A percentile compares a stretch with the other conserved stretches of the same genome.
phyloP scores from a whole-genome alignment of 352 stramenopile species.

The Phytophthora capsici region DNA sequence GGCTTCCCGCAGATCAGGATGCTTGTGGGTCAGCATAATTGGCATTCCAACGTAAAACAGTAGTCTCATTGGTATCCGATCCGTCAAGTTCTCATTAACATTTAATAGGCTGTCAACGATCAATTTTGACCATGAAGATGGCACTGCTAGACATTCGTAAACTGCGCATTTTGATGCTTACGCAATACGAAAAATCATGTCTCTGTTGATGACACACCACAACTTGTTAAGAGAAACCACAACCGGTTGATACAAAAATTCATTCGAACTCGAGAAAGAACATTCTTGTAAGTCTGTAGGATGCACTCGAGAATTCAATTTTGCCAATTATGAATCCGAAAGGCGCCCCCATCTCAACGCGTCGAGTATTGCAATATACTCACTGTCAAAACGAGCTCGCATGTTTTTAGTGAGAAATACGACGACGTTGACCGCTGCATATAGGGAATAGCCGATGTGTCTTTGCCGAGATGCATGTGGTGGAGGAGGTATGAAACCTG shows the following conservation, averaged over 20 bases:
- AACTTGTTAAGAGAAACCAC: conserved; percentile 7
- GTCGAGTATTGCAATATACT: conserved; percentile 7
- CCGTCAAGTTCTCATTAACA: neutral
- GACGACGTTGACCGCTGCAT: neutral
- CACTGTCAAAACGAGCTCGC: conserved; percentile 2
- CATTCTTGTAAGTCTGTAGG: neutral
- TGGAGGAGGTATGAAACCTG: conserved; percentile 3
- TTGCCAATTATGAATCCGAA: neutral
- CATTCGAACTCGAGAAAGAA: too few species aligned
- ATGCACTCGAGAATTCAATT: conserved; percentile 6
- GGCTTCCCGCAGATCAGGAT: neutral
- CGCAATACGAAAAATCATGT: conserved; percentile 5
- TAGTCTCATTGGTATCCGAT: neutral
- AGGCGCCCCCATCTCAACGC: conserved; percentile 9
- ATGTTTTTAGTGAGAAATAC: conserved; percentile 4
- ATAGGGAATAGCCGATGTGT: neutral
- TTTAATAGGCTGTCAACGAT: neutral
- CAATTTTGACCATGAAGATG: neutral
- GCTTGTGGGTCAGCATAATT: neutral
- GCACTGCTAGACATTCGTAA: neutral
- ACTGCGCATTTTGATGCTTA: neutral
- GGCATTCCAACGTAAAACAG: neutral
- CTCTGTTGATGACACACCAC: neutral
- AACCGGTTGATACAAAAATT: neutral
- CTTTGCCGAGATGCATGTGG: neutral